Percentiles rank a stretch among this genome's conserved stretches.
Conservation (phyloP, 192 early-diverging fungal species). For the Coemansia sp. region DNA sequence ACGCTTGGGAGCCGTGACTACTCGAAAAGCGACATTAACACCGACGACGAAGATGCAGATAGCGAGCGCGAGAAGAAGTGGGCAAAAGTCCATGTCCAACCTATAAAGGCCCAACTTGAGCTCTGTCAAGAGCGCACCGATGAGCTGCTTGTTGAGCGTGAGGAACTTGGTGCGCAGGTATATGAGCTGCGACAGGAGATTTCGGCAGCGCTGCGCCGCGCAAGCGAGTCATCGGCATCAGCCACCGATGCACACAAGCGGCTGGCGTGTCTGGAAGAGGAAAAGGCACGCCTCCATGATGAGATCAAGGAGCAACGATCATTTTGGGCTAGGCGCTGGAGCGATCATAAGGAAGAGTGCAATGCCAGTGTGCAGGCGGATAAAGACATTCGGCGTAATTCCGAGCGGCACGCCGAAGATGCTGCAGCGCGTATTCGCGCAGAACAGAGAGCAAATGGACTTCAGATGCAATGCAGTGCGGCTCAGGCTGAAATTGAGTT, state of each 20-base stretch:
- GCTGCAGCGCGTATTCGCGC: constrained; percentile 36
- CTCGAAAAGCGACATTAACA: neutral
- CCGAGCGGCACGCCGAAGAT: constrained; percentile 18
- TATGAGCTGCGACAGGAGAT: constrained; percentile 31
- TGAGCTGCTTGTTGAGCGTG: constrained; percentile 41
- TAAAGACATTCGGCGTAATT: neutral
- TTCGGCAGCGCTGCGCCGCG: constrained; percentile 26
- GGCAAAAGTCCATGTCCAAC: constrained; percentile 31
- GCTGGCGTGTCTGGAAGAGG: constrained; percentile 31
- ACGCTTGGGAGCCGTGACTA: neutral
- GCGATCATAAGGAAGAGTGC: constrained; percentile 27
- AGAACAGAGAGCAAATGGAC: constrained; percentile 27
- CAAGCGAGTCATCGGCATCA: constrained; percentile 11
- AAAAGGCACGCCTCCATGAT: constrained; percentile 19
- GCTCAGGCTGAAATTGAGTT: constrained; percentile 26
- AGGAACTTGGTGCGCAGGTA: constrained; percentile 29
- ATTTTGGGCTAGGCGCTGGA: constrained; percentile 36
- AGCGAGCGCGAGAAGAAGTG: constrained; percentile 29
- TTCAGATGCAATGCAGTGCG: constrained; percentile 18
- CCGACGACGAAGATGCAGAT: neutral
- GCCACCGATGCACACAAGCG: constrained; percentile 17
- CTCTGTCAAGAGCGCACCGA: constrained; percentile 40
- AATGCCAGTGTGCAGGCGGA: neutral
- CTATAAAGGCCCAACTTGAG: constrained; percentile 33
- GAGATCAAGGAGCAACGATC: constrained; percentile 37